Percentiles rank a stretch among this genome's conserved stretches.
Conservation (phyloP, 352 stramenopile species). For the Globisporangium solare region DNA sequence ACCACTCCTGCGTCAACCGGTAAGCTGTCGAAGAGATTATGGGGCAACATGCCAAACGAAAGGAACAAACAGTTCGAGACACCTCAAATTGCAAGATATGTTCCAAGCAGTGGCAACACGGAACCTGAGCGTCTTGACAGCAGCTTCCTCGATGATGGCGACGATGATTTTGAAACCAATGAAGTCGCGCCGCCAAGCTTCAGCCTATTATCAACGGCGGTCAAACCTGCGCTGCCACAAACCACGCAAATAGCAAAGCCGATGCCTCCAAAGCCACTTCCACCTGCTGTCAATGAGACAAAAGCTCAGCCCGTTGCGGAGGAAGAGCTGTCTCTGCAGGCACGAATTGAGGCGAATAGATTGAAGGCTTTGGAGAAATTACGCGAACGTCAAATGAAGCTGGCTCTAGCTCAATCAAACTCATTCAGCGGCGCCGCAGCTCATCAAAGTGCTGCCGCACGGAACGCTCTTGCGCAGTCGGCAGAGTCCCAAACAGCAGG, state of each 20-base stretch:
- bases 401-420: constrained; percentile 8
- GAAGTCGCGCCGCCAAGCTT: constrained; percentile 6
- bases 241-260: background rate
- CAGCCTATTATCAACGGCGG: constrained; percentile 6
- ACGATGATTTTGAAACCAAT: constrained; percentile 12
- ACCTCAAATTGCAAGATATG: background rate
- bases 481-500: background rate
- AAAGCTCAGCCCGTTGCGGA: background rate
- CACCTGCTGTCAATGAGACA: background rate
- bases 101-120: background rate
- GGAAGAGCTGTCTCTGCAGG: constrained; percentile 20
- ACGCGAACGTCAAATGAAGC: constrained; percentile 31
- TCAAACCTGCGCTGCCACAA: background rate
- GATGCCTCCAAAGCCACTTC: no score
- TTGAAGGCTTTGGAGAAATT: constrained; percentile 53
- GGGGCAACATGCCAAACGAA: background rate
- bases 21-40: background rate
- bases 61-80: background rate
- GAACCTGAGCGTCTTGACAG: background rate
- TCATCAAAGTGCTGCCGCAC: no score
- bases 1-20: background rate
- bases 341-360: constrained; percentile 70
- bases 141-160: constrained; percentile 5
- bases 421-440: background rate
- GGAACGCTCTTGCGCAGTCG: no score